These are phyloP conservation scores for Magnusiomyces sp. DNA, from an alignment of 1,139 yeast species.

Conservation along the genomic window DNA sequence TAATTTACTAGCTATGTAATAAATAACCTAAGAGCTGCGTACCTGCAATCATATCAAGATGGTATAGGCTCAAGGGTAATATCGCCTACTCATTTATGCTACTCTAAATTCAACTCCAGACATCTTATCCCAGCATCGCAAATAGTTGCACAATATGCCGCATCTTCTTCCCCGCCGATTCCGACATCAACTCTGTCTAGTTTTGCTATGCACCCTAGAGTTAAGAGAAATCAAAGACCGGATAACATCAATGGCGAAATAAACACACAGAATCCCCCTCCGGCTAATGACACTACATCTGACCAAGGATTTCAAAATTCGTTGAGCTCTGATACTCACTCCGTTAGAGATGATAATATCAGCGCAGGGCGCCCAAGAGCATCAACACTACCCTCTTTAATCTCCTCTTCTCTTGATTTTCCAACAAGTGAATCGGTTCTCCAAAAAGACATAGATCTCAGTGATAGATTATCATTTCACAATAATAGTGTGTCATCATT, in stretches of 20 bases:
- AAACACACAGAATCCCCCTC: no score
- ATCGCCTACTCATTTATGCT: slow-evolving; percentile 26
- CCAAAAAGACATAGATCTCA: no score
- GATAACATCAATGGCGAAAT: no score
- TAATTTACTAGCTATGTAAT: slow-evolving; percentile 23
- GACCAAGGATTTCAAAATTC: no score
- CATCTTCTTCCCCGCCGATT: slow-evolving; percentile 14
- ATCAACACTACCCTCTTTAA: slow-evolving; percentile 14
- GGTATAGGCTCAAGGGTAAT: slow-evolving; percentile 30
- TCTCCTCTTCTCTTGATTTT: slow-evolving; percentile 2
- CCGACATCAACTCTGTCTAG: slow-evolving; percentile 10
- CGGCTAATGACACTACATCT: no score
- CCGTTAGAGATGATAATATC: no score
- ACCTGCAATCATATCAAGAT: slow-evolving; percentile 27
- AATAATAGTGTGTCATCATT: slow-evolving; percentile 77
- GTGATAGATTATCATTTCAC: slow-evolving; percentile 67
- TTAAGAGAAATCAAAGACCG: no score
- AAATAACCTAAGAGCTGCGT: slow-evolving; percentile 28
- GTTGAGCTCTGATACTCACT: no score
- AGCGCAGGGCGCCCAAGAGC: slow-evolving; percentile 11
- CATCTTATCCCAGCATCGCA: slow-evolving; percentile 7
- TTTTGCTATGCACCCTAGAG: no score
- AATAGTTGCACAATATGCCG: slow-evolving; percentile 7
- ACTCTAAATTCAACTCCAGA: slow-evolving; percentile 4
- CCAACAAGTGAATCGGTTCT: not conserved